These are phyloP conservation scores for Ballota nigra DNA, from an alignment of 257 asterid species.

Conservation along the genomic window DNA sequence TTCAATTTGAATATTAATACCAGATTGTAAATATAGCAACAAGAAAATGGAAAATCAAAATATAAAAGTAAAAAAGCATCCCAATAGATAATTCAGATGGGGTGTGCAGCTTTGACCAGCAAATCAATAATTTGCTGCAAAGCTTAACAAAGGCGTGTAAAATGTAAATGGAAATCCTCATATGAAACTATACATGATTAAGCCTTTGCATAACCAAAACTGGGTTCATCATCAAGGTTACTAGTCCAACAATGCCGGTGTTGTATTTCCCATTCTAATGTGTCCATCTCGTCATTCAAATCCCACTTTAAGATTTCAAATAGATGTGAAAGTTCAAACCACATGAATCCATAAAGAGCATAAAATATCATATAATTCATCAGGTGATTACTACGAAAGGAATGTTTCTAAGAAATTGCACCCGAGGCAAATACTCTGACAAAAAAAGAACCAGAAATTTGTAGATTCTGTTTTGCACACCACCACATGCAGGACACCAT, in stretches of 20 bases:
- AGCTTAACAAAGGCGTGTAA: neutral
- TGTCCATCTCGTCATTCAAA: neutral
- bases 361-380: neutral
- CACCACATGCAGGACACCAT: neutral
- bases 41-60: neutral
- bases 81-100: neutral
- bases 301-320: neutral
- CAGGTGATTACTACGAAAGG: neutral
- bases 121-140: neutral
- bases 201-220: neutral
- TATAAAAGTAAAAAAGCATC: neutral
- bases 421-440: neutral
- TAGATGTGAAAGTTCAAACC: neutral
- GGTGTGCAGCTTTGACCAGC: neutral
- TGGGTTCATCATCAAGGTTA: too few species aligned
- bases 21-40: neutral
- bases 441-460: neutral
- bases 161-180: neutral
- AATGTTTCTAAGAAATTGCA: neutral
- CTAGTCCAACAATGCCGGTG: neutral
- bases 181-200: neutral
- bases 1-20: conserved; percentile 27
- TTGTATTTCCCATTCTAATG: neutral
- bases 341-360: neutral
- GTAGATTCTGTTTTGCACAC: neutral